These are phyloP conservation scores for Diplodia intermedia DNA, from an alignment of 2,329 filamentous ascomycete genomes.

Conservation along the genomic window DNA sequence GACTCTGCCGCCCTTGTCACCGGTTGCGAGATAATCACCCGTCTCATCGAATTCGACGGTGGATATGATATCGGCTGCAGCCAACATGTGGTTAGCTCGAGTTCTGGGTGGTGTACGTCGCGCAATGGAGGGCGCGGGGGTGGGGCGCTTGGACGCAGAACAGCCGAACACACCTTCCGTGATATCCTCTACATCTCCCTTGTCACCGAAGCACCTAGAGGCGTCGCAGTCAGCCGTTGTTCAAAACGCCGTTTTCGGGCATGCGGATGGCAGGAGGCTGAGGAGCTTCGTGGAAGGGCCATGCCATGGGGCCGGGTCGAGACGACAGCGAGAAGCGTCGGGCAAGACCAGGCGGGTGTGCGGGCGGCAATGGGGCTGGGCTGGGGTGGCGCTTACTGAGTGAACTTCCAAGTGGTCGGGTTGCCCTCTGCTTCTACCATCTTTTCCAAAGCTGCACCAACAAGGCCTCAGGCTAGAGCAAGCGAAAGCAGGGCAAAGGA, in stretches of 20 bases:
- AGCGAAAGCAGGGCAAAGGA: constrained; percentile 4
- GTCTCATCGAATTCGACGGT: constrained; percentile 92
- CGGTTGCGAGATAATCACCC: constrained; percentile 87
- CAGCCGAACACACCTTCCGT: constrained; percentile 71
- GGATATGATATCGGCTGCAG: constrained; percentile 83
- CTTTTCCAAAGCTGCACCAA: constrained; percentile 54
- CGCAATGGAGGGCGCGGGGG: constrained; percentile 27
- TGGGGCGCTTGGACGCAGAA: constrained; percentile 30
- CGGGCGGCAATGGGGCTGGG: constrained; percentile 2
- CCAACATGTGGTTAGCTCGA: constrained; percentile 57
- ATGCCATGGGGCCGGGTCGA: background rate
- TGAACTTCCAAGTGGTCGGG: constrained; percentile 99
- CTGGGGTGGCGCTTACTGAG: constrained; percentile 73
- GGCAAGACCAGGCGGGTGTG: background rate
- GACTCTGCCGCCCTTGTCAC: constrained; percentile 85
- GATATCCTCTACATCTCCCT: constrained; percentile 98
- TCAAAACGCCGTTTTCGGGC: background rate
- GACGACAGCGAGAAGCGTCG: background rate
- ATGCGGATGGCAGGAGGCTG: background rate
- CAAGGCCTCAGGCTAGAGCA: constrained; percentile 31
- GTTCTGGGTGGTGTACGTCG: background rate
- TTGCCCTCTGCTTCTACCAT: constrained; percentile 97
- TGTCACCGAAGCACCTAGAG: constrained; percentile 95
- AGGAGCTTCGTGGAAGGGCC: constrained; percentile 9
- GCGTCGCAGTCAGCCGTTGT: constrained; percentile 17